phyloP scores from a whole-genome alignment of 306 rosid species.

The Cucumis hystrix region DNA sequence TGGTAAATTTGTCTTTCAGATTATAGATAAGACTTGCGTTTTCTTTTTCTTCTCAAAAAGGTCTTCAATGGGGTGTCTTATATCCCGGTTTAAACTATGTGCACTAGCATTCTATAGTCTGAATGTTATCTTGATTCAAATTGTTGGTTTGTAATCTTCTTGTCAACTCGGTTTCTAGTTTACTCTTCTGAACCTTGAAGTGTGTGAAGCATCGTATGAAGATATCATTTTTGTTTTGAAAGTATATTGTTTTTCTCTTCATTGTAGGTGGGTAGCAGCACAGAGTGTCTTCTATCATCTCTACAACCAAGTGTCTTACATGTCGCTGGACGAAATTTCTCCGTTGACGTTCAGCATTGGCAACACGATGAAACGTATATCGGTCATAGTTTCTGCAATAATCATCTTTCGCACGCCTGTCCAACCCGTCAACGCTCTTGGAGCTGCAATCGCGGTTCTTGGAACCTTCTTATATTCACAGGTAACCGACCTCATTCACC shows the following conservation, averaged over 20 bases:
- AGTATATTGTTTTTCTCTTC: neutral
- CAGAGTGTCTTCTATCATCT: conserved; percentile 91
- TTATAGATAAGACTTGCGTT: neutral
- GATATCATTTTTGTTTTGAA: neutral
- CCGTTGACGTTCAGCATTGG: conserved; percentile 91
- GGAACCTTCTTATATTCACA: conserved; percentile 95
- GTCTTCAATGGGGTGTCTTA: neutral
- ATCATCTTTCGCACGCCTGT: conserved; percentile 84
- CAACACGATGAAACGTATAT: conserved; percentile 93
- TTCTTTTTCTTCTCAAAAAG: neutral
- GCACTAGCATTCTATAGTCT: neutral
- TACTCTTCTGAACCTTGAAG: neutral
- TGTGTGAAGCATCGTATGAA: neutral
- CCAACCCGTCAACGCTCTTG: conserved; percentile 82
- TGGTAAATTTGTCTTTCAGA: neutral
- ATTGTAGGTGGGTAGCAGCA: conserved; percentile 78
- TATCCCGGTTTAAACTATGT: neutral
- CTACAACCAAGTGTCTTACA: conserved; percentile 90
- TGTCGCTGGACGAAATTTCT: conserved; percentile 87
- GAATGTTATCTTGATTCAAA: neutral
- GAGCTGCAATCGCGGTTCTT: conserved; percentile 81
- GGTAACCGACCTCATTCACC: conserved; percentile 26
- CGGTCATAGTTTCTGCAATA: conserved; percentile 81
- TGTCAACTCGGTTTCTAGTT: neutral
- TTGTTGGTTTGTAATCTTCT: neutral